Base-by-base conservation (phyloP, 2,329 filamentous ascomycete genomes). In the Septoria petroselini region DNA sequence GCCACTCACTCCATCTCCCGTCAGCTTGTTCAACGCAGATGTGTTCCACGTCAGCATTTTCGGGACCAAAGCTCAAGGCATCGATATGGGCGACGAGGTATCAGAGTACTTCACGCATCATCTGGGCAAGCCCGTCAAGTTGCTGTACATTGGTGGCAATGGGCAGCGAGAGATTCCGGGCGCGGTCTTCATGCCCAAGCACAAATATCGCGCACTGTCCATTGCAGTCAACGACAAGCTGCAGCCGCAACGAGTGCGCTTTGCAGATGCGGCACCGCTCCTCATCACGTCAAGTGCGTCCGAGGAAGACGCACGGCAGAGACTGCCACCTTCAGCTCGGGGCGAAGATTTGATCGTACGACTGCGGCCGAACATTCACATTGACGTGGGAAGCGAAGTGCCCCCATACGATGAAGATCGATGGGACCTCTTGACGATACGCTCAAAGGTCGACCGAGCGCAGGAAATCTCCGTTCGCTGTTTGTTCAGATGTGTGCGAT, bases 221-320 rank as follows among this genome's bases (percentile, higher is more conserved):
- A 61, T 67, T 25, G 54, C 62, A 2, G 63, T 66, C 29, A 65
- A 66, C 42, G 63, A 66, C 48, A 65, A 63, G 52, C 50, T 67
- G 31, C 62, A 64, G 37, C 64, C 64, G 12, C 64, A 67, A 42
- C 52, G 62, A n/a, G 54, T 67, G 2, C 61, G 64, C 7, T 67
- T 67, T 39, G 64, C 64, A 7, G 64, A 67, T 44, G 64, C 64
- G 4, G 63, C 64, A 17, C 64, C 64, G 4, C 33, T 67, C 18
- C 58, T 67, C 7, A 62, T 67, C 17, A 67, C 64, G 1, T 64
- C 64, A 1, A 65, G 61, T n/a, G 64, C 64, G 5, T 67, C 64
- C 3, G 64, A 67, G 43, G 62, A 66, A 42, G 64, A 66, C 29
- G 64, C 64, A 11, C 53, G 64, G 27, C 50, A 54, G 27, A 43